These are phyloP conservation scores for Alternaria metachromatica DNA, from an alignment of 2,329 filamentous ascomycete genomes.

Conservation along the genomic window DNA sequence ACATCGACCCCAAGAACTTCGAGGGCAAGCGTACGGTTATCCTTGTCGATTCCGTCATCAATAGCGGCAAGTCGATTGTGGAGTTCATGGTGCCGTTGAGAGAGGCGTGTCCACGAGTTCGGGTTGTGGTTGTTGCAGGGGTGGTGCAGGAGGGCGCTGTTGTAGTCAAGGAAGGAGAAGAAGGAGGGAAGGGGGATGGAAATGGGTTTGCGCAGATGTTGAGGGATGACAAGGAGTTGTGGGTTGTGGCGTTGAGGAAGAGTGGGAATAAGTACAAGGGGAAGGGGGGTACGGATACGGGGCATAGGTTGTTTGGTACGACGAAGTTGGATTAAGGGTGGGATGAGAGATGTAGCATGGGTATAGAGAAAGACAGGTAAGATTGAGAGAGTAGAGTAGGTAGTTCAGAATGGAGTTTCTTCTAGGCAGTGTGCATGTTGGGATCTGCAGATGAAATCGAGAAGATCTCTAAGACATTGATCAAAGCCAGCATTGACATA, in stretches of 20 bases:
- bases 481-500: background rate
- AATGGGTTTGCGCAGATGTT: slow-evolving; percentile 24
- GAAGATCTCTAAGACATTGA: background rate
- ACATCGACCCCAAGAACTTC: slow-evolving; percentile 56
- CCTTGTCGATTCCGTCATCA: slow-evolving; percentile 68
- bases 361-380: background rate
- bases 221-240: slow-evolving; percentile 32
- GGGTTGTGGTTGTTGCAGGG: slow-evolving; percentile 62
- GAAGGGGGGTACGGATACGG: slow-evolving; percentile 61
- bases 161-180: background rate
- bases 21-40: slow-evolving; percentile 52
- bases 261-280: slow-evolving; percentile 65
- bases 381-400: background rate
- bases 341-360: background rate
- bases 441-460: background rate
- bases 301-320: slow-evolving; percentile 24
- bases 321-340: background rate
- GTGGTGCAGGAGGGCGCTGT: slow-evolving; percentile 57
- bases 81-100: slow-evolving; percentile 51
- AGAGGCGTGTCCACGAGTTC: slow-evolving; percentile 44
- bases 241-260: slow-evolving; percentile 60
- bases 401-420: background rate
- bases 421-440: background rate
- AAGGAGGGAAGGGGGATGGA: background rate
- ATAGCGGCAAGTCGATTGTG: slow-evolving; percentile 60